phyloP scores from a whole-genome alignment of 2,329 filamentous ascomycete genomes.

The Clathrospora elynae region DNA sequence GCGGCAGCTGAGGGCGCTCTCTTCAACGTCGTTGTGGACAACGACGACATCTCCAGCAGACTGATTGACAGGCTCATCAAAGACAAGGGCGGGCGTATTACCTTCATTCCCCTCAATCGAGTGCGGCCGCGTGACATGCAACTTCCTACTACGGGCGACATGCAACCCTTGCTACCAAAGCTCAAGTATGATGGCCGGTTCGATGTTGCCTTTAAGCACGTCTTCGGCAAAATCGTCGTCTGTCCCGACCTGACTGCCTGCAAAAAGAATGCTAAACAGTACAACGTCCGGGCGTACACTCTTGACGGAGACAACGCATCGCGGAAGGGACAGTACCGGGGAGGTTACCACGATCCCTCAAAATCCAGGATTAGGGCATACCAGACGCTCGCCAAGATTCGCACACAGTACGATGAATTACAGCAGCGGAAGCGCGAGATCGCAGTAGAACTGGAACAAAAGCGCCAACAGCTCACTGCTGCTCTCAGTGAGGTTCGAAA shows the following conservation, averaged over 20 bases:
- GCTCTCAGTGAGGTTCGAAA: slow-evolving; percentile 86
- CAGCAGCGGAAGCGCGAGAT: slow-evolving; percentile 68
- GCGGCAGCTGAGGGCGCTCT: slow-evolving; percentile 90
- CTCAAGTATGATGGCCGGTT: slow-evolving; percentile 77
- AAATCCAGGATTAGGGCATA: slow-evolving; percentile 88
- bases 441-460: slow-evolving; percentile 70
- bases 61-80: slow-evolving; percentile 80
- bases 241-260: slow-evolving; percentile 89
- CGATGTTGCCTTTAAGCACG: slow-evolving; percentile 87
- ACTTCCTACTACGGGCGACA: slow-evolving; percentile 84
- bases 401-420: slow-evolving; percentile 73
- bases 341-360: slow-evolving; percentile 87
- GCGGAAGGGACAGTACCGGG: slow-evolving; percentile 92
- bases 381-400: slow-evolving; percentile 73
- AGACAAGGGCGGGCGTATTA: slow-evolving; percentile 82
- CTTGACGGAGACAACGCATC: slow-evolving; percentile 93
- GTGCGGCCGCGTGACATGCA: slow-evolving; percentile 73
- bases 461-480: slow-evolving; percentile 87
- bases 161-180: slow-evolving; percentile 83
- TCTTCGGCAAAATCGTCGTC: slow-evolving; percentile 94
- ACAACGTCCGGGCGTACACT: slow-evolving; percentile 90
- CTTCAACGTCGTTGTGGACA: slow-evolving; percentile 96
- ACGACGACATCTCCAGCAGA: slow-evolving; percentile 81
- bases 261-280: slow-evolving; percentile 87
- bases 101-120: slow-evolving; percentile 91